Base-by-base conservation (phyloP, 805 yeast species). In the Metschnikowia santaceciliae region DNA sequence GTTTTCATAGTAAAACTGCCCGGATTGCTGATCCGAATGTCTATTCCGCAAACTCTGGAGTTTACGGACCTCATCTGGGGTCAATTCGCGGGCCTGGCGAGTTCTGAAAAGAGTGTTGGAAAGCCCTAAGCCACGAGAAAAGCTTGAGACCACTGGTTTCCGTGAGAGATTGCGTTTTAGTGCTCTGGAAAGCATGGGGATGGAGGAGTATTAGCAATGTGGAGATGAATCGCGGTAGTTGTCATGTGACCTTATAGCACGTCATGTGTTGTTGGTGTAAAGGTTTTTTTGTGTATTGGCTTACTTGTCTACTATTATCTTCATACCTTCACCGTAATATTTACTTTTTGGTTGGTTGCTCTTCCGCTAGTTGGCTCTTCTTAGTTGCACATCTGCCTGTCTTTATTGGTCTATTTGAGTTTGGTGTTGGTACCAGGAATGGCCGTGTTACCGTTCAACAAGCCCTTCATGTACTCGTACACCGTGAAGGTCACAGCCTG, bases 401-500 rank as follows among this genome's bases (percentile, higher is more conserved):
- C 30, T 26, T 26, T 26, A 26, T 26, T 26, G 30, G 30, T 40
- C 46, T 58, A 61, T 26, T 49, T 55, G 43, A 63, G 57, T 56
- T 63, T 62, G 51, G 58, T 56, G 45, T 41, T 44, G 42, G 56
- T 52, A n/a, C 57, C 56, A 19, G 57, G 58, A 23, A 57, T 46
- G 20, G 61, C 47, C 5, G 55, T 54, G 47, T 64, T 67, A 46
- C 75, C 75, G 37, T 52, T 65, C 67, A 91, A 78, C 46, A 77
- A 74, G 20, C 77, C 81, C 70, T 90, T 86, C 67, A 90, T 87
- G 65, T 78, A 86, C 74, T 92, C 99, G 71, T 92, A 92, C 41
- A 94, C 96, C 6, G 98, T 94, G 75, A 92, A 92, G 15, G 97
- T 94, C 51, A 92, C 98, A 50, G 98, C 97, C 74, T 92, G 99